Percentiles rank a stretch among this genome's conserved stretches.
These are phyloP conservation scores for Trichoderma asperelloides DNA, from an alignment of 495 filamentous ascomycete genomes.

Conservation along the genomic window DNA sequence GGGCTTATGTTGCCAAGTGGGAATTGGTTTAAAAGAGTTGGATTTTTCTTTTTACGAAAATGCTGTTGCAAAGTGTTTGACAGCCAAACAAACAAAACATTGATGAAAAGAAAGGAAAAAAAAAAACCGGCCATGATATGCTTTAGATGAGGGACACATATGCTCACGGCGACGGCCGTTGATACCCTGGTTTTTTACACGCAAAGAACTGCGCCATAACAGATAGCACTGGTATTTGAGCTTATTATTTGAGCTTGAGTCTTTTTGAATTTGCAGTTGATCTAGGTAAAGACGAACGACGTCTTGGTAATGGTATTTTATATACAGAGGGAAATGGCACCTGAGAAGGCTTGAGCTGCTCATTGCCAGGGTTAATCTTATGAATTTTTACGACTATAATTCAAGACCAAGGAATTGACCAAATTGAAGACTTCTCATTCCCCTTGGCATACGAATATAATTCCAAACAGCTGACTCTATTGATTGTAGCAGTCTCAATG, in stretches of 20 bases:
- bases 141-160: not conserved
- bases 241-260: not conserved
- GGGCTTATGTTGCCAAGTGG: constrained; percentile 58
- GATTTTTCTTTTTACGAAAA: not conserved
- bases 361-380: too few relatives aligned
- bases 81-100: not conserved
- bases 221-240: not conserved
- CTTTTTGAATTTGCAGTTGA: not conserved
- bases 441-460: too few relatives aligned
- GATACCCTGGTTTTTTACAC: not conserved
- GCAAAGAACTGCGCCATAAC: not conserved
- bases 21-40: constrained; percentile 47
- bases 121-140: too few relatives aligned
- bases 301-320: not conserved
- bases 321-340: too few relatives aligned
- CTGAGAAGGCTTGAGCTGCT: too few relatives aligned
- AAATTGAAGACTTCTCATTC: too few relatives aligned
- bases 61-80: not conserved
- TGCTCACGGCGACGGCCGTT: not conserved
- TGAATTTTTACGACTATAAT: too few relatives aligned
- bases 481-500: too few relatives aligned
- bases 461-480: too few relatives aligned
- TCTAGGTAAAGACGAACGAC: not conserved
- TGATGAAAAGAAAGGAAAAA: too few relatives aligned
- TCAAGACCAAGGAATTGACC: too few relatives aligned